phyloP scores from a whole-genome alignment of 345 rosid genomes.

The Populus alba region DNA sequence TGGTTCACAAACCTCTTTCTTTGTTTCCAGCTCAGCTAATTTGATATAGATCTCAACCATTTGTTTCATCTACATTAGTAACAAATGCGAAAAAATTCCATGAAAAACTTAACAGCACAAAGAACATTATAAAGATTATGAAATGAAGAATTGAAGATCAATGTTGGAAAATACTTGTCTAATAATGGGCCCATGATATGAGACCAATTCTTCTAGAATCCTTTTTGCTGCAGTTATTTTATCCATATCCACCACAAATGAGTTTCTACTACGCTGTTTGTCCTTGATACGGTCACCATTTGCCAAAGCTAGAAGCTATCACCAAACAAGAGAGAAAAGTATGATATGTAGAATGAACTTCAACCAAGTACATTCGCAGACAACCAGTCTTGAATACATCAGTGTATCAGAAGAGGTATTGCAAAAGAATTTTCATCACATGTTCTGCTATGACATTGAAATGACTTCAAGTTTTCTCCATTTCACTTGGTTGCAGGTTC shows the following conservation, averaged over 20 bases:
- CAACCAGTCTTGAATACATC: neutral
- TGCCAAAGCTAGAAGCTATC: constrained; percentile 87
- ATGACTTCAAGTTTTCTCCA: neutral
- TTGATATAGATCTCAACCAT: constrained; percentile 94
- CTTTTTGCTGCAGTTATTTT: constrained; percentile 86
- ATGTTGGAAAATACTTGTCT: constrained; percentile 47
- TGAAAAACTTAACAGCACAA: neutral
- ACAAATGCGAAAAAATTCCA: constrained; percentile 1
- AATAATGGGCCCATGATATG: constrained; percentile 72
- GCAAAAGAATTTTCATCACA: neutral
- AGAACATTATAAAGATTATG: neutral
- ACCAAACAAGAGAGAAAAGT: constrained; percentile 18
- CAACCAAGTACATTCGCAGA: neutral
- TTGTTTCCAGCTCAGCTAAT: constrained; percentile 93
- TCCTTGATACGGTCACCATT: constrained; percentile 97
- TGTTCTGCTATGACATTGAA: neutral
- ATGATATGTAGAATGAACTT: constrained; percentile 8
- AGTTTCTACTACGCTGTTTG: constrained; percentile 84
- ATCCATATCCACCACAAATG: constrained; percentile 86
- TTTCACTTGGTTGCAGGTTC: constrained; percentile 15
- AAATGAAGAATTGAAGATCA: constrained; percentile 1
- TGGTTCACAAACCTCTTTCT: constrained; percentile 71
- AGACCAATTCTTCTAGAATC: constrained; percentile 64
- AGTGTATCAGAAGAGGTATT: neutral
- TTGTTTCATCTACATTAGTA: constrained; percentile 68